Percentiles rank a stretch among this genome's conserved stretches.
Evolutionary conservation across 2,329 filamentous ascomycete genomes (phyloP).

Genomic region (Scedosporium dehoogii): DNA sequence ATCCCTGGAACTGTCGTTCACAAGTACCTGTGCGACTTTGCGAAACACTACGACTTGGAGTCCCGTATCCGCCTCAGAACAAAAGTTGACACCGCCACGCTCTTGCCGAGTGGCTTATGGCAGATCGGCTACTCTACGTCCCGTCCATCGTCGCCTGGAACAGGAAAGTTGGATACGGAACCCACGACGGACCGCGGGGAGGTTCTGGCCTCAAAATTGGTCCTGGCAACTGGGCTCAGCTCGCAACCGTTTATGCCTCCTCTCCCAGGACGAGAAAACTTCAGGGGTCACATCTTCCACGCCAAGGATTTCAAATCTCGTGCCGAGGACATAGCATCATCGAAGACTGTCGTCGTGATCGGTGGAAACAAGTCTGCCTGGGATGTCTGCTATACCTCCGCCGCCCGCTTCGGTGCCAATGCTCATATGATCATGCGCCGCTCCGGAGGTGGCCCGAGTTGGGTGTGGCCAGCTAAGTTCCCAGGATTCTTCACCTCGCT

Average conservation of each 20-base stretch:
- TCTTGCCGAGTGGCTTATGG: neutral
- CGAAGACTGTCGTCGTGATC: constrained; percentile 10
- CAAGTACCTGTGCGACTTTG: constrained; percentile 10
- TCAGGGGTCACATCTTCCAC: constrained; percentile 11
- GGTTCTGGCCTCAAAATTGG: constrained; percentile 8
- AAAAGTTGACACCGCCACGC: constrained; percentile 7
- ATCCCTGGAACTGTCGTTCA: constrained; percentile 9
- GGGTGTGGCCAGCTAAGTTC: constrained; percentile 9
- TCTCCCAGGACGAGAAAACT: constrained; percentile 8
- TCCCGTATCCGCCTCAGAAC: constrained; percentile 6
- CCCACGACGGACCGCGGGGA: neutral
- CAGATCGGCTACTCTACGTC: neutral
- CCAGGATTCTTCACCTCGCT: constrained; percentile 5
- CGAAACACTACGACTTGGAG: constrained; percentile 5
- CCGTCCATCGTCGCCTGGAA: neutral
- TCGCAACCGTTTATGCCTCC: constrained; percentile 9
- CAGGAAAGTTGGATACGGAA: neutral
- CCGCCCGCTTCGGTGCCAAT: constrained; percentile 7
- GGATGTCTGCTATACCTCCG: constrained; percentile 11
- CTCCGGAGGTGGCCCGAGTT: constrained; percentile 9
- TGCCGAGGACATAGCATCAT: neutral
- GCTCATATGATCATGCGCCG: constrained; percentile 14
- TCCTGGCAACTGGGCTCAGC: constrained; percentile 13
- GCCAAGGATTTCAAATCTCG: constrained; percentile 10
- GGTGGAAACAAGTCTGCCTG: constrained; percentile 13